Percentiles rank a stretch among this genome's conserved stretches.
Conservation (phyloP, 495 filamentous ascomycete genomes). For the Hypomontagnella submonticulosa region DNA sequence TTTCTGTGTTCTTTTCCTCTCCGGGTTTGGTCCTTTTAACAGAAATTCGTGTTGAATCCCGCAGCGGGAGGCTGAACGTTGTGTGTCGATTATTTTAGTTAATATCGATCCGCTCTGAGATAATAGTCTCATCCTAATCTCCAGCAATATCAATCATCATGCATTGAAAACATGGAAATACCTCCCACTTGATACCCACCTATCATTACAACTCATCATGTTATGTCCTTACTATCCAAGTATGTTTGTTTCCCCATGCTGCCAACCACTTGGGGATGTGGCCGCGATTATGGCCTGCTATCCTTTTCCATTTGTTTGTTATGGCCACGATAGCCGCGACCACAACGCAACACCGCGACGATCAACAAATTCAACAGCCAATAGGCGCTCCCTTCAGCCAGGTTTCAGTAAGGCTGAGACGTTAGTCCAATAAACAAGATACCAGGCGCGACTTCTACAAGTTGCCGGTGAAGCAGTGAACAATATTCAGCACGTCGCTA, state of each 20-base stretch:
- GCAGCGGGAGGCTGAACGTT: constrained; percentile 17
- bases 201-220: neutral
- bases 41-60: neutral
- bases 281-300: constrained; percentile 27
- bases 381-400: constrained; percentile 2
- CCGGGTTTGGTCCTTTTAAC: neutral
- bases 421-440: constrained; percentile 1
- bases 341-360: constrained; percentile 17
- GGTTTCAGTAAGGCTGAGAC: constrained; percentile 25
- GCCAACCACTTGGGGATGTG: neutral
- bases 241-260: constrained; percentile 13
- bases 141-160: constrained; percentile 16
- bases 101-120: constrained; percentile 6
- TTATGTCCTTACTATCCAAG: neutral
- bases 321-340: constrained; percentile 14
- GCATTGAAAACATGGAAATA: constrained; percentile 20
- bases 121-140: constrained; percentile 13
- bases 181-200: constrained; percentile 18
- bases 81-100: neutral
- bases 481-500: neutral
- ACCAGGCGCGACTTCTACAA: constrained; percentile 6
- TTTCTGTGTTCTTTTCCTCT: constrained; percentile 11
- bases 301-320: constrained; percentile 24
- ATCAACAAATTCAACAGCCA: constrained; percentile 1
- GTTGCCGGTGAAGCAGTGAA: neutral